These are phyloP conservation scores for Thermoascus crustaceus DNA, from an alignment of 2,329 filamentous ascomycete genomes.

Conservation along the genomic window DNA sequence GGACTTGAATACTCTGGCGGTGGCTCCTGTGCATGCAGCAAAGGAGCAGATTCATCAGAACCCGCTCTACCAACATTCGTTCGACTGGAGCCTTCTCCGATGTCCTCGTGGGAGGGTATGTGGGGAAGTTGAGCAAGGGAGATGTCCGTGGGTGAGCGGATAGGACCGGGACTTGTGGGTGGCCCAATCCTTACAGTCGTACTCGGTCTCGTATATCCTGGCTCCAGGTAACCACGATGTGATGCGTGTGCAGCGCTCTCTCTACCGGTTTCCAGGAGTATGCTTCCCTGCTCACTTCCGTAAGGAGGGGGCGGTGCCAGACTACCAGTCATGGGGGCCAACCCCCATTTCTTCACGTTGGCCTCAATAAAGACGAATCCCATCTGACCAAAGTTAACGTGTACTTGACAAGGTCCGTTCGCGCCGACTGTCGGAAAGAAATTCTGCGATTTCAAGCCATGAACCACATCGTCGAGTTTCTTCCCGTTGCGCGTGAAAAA, in stretches of 20 bases:
- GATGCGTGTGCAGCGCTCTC: conserved; percentile 40
- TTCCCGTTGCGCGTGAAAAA: conserved; percentile 99
- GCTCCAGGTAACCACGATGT: conserved; percentile 40
- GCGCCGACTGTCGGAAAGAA: conserved; percentile 97
- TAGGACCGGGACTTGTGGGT: conserved; percentile 78
- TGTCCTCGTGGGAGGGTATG: conserved; percentile 57
- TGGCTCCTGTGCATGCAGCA: conserved; percentile 24
- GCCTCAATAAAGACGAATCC: conserved; percentile 99
- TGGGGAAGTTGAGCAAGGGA: conserved; percentile 80
- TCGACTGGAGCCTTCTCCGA: conserved; percentile 62
- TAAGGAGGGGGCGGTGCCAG: conserved; percentile 93
- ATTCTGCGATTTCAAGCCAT: conserved; percentile 89
- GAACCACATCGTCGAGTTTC: conserved; percentile 86
- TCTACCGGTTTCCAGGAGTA: conserved; percentile 77
- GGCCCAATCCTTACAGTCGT: conserved; percentile 65
- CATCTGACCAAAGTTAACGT: conserved; percentile 96
- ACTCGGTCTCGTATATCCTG: conserved; percentile 67
- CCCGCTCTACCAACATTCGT: conserved; percentile 14
- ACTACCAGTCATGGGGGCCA: conserved; percentile 91
- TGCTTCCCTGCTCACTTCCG: conserved; percentile 93
- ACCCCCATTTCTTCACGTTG: conserved; percentile 99
- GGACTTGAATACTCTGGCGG: conserved; percentile 49
- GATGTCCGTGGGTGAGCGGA: conserved; percentile 89
- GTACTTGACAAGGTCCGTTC: conserved; percentile 82
- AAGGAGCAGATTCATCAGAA: conserved; percentile 15